These are phyloP conservation scores for Aspergillus leporis DNA, from an alignment of 495 filamentous ascomycete genomes.

Conservation along the genomic window DNA sequence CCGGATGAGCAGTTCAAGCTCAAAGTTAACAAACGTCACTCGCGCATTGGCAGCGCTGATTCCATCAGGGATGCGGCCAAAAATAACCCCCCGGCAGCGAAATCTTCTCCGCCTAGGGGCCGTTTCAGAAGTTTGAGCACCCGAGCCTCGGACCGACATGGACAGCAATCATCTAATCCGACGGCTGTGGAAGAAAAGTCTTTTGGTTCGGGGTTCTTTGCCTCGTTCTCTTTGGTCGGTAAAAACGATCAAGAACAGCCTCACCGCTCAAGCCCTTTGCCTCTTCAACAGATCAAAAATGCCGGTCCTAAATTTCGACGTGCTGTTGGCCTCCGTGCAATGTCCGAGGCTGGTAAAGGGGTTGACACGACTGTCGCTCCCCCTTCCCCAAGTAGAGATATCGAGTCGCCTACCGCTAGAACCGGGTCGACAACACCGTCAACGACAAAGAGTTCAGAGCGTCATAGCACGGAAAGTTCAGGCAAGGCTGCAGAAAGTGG, in stretches of 20 bases:
- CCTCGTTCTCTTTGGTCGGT: slow-evolving; percentile 47
- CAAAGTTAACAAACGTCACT: slow-evolving; percentile 66
- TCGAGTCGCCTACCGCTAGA: slow-evolving; percentile 66
- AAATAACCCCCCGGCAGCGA: slow-evolving; percentile 40
- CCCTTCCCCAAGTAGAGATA: slow-evolving; percentile 64
- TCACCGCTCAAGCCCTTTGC: slow-evolving; percentile 54
- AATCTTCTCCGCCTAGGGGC: slow-evolving; percentile 45
- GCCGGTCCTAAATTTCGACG: slow-evolving; percentile 50
- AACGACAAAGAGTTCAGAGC: slow-evolving; percentile 74
- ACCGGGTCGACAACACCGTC: slow-evolving; percentile 89
- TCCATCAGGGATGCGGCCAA: slow-evolving; percentile 49
- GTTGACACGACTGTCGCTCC: slow-evolving; percentile 35
- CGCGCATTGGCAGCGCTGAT: slow-evolving; percentile 74
- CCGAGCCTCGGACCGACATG: slow-evolving; percentile 32
- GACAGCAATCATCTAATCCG: slow-evolving; percentile 49
- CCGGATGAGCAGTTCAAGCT: slow-evolving; percentile 59
- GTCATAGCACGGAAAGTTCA: slow-evolving; percentile 63
- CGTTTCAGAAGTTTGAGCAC: slow-evolving; percentile 50
- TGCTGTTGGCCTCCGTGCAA: slow-evolving; percentile 69
- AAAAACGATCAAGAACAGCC: slow-evolving; percentile 48
- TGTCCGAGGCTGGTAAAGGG: slow-evolving; percentile 64
- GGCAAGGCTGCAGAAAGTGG: slow-evolving; percentile 62
- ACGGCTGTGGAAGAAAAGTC: slow-evolving; percentile 64
- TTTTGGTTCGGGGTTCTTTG: slow-evolving; percentile 48
- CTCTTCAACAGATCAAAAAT: slow-evolving; percentile 38